Conservation (phyloP, 768 basidiomycete genomes). For the Tylopilus sp. region DNA sequence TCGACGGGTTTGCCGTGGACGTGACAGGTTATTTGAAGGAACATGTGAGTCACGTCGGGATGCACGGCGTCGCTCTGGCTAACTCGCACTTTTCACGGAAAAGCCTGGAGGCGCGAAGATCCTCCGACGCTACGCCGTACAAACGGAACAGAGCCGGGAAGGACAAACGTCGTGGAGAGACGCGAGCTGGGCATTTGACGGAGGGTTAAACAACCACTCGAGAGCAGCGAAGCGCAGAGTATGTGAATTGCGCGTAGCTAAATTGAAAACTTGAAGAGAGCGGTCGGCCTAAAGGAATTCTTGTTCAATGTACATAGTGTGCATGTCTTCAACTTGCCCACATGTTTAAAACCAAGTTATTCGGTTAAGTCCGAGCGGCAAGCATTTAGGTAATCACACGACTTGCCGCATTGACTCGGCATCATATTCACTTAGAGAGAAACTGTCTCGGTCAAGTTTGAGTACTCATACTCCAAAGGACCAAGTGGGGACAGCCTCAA, state of each 20-base stretch:
- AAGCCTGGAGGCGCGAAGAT: constrained; percentile 8
- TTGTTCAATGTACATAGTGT: no score
- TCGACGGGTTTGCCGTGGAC: constrained; percentile 9
- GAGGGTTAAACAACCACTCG: constrained; percentile 9
- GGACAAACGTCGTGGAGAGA: constrained; percentile 4
- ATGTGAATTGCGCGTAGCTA: constrained; percentile 7
- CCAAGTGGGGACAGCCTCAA: no score
- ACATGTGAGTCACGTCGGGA: constrained; percentile 2
- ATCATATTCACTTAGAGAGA: no score
- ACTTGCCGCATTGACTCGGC: no score
- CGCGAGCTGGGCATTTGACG: constrained; percentile 10
- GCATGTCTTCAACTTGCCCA: no score
- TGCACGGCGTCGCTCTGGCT: background rate
- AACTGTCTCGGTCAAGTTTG: no score
- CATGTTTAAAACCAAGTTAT: no score
- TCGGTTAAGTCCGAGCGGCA: no score
- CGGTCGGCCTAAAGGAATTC: background rate
- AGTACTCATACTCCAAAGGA: no score
- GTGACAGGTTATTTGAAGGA: constrained; percentile 4
- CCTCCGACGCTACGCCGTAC: constrained; percentile 2
- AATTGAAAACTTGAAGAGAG: background rate
- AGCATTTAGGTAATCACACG: no score
- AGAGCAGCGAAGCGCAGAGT: background rate
- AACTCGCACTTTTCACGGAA: background rate
- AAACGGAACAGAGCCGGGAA: background rate